Evolutionary conservation across 176 grass and related monocot genomes (phyloP).

Genomic region (Phoenix roebelenii): DNA sequence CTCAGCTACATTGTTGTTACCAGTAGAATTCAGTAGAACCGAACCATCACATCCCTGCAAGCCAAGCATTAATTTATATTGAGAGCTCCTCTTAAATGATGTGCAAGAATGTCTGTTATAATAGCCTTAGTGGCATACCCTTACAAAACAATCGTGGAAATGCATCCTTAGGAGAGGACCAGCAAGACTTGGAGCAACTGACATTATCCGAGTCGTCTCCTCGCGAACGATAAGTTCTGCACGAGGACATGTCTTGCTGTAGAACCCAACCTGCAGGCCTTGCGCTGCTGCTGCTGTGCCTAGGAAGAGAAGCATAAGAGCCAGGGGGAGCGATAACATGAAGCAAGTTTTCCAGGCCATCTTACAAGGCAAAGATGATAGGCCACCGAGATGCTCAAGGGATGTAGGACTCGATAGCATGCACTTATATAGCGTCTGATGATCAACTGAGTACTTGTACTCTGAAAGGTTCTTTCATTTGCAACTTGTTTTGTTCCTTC

Average conservation of each 20-base stretch:
- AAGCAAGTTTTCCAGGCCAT: neutral
- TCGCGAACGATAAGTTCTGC: slow-evolving; percentile 37
- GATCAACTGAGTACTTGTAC: no score
- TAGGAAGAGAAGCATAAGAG: slow-evolving; percentile 8
- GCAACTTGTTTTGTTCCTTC: no score
- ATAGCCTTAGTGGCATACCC: neutral
- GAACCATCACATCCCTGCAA: slow-evolving; percentile 79
- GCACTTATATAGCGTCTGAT: no score
- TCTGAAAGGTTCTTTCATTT: no score
- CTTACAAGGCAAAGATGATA: neutral
- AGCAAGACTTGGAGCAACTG: slow-evolving; percentile 59
- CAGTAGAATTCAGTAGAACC: slow-evolving; percentile 41
- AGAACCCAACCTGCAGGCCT: slow-evolving; percentile 38
- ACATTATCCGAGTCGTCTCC: slow-evolving; percentile 44
- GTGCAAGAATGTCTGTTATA: neutral
- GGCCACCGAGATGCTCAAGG: no score
- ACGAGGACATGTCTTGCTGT: slow-evolving; percentile 44
- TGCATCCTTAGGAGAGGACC: slow-evolving; percentile 45
- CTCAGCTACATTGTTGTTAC: slow-evolving; percentile 35
- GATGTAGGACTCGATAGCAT: no score
- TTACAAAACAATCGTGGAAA: slow-evolving; percentile 1
- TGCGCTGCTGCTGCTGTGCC: slow-evolving; percentile 10
- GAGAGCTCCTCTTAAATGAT: neutral
- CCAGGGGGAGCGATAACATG: slow-evolving; percentile 6
- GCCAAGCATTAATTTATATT: neutral